Base-by-base conservation (phyloP, 805 yeast genomes). In the Ascoidea asiatica region DNA sequence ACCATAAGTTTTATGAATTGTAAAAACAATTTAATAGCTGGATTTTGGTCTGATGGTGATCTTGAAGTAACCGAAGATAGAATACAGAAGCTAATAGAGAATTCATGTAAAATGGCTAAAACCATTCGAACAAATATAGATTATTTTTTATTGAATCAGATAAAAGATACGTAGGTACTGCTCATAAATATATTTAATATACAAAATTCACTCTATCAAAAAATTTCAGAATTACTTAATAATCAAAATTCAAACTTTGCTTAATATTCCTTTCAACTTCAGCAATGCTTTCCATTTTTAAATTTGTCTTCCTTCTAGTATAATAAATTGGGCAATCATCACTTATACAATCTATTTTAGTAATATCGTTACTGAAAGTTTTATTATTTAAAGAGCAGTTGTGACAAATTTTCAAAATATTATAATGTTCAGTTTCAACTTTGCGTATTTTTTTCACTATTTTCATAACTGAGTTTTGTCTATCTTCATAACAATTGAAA, bases 341-440 rank as follows among this genome's bases (percentile, higher is more conserved):
- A 36, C 21, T 47, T 2, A n/a, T 21, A 38, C 49, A 47, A 18
- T 2, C 19, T n/a, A 42, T 44, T 21, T 44, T 29, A 29, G 8
- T 33, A 19, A 40, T 40, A 17, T 20, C 46, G 20, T 23, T 23
- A 19, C 20, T 42, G n/a, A 19, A 21, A 42, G 15, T 37, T n/a
- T 37, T 11, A 41, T 21, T 7, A 23, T 23, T n/a, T n/a, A 38
- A 13, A 36, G 58, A 8, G 41, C 66, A 61, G n/a, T 54, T 44
- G 15, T 58, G 44, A 41, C 66, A 61, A 3, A 58, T 45, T 11
- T 52, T 41, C 15, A 50, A 46, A n/a, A 57, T 43, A 22, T 53
- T 54, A 20, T 39, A 18, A n/a, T 46, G 42, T 8, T 40, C 33
- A 17, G 39, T 39, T 41, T 59, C 56, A 3, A 38, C 42, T 19